Evolutionary conservation across 2,329 filamentous ascomycete genomes (phyloP).

Genomic region (Didymellaceae sp.): DNA sequence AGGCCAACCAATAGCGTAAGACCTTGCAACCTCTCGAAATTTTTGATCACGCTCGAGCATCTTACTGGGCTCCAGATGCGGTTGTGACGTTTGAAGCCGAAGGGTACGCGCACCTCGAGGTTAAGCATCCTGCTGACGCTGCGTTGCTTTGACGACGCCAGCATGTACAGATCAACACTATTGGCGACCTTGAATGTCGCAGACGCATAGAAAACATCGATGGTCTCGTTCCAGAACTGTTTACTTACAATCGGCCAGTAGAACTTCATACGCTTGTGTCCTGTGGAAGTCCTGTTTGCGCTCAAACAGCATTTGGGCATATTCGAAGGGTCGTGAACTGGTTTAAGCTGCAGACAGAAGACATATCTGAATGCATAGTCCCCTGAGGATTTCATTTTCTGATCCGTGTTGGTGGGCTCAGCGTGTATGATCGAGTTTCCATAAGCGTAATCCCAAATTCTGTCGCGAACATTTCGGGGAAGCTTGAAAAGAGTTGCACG

Average conservation of each 20-base stretch:
- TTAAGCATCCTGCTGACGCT: constrained; percentile 11
- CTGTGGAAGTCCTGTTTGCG: neutral
- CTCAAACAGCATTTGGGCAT: constrained; percentile 1
- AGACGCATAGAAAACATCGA: neutral
- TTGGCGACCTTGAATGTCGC: constrained; percentile 6
- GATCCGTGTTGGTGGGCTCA: neutral
- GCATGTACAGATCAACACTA: constrained; percentile 12
- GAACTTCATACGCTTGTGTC: neutral
- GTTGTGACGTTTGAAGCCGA: constrained; percentile 12
- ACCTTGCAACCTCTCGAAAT: constrained; percentile 2
- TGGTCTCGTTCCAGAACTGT: constrained; percentile 7
- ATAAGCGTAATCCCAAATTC: constrained; percentile 8
- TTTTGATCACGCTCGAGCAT: neutral
- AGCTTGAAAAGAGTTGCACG: too few relatives aligned
- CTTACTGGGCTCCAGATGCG: constrained; percentile 6
- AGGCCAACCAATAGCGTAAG: constrained; percentile 2
- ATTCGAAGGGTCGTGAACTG: neutral
- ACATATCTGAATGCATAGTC: constrained; percentile 6
- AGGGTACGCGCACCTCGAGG: constrained; percentile 1
- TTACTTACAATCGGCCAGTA: constrained; percentile 15
- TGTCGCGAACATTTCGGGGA: neutral
- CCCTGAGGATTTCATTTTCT: constrained; percentile 4
- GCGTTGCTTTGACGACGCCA: constrained; percentile 7
- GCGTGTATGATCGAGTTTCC: constrained; percentile 5
- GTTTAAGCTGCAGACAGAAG: neutral